Evolutionary conservation across 163 green algal genomes (phyloP).

Genomic region (Chlorella variabilis): DNA sequence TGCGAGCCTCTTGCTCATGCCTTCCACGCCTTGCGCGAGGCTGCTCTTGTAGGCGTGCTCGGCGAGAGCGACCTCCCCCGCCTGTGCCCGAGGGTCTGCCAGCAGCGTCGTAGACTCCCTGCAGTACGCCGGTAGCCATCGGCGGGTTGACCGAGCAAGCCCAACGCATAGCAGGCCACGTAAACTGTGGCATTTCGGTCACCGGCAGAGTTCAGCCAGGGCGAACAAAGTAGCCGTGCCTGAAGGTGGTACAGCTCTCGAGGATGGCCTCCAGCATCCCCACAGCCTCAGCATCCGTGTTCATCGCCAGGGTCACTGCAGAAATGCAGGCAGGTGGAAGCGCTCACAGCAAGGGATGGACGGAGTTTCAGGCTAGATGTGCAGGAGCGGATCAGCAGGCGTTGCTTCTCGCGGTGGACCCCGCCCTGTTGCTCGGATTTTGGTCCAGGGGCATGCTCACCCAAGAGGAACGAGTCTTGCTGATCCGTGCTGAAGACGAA

Average conservation of each 20-base stretch:
- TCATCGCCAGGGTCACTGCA: constrained; percentile 13
- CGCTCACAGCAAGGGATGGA: too few relatives aligned
- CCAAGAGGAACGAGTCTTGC: constrained; percentile 1
- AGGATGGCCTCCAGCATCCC: constrained; percentile 34
- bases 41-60: constrained; percentile 5
- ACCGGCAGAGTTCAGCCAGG: too few relatives aligned
- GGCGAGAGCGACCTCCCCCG: constrained; percentile 10
- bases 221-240: too few relatives aligned
- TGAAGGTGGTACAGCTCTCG: constrained; percentile 13
- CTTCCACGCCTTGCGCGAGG: constrained; percentile 12
- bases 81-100: not conserved
- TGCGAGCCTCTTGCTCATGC: constrained; percentile 9
- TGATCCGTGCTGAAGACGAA: constrained; percentile 10
- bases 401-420: too few relatives aligned
- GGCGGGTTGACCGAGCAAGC: too few relatives aligned
- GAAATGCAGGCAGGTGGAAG: not conserved
- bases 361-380: too few relatives aligned
- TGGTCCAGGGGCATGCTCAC: too few relatives aligned
- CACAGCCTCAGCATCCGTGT: constrained; percentile 27
- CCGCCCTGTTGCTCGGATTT: too few relatives aligned
- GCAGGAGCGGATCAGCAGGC: too few relatives aligned
- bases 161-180: too few relatives aligned
- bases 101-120: constrained; percentile 20
- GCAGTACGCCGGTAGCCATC: not conserved
- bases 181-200: not conserved